Evolutionary conservation across 495 filamentous ascomycete species (phyloP).

Genomic region (Hyaloscypha finlandica): DNA sequence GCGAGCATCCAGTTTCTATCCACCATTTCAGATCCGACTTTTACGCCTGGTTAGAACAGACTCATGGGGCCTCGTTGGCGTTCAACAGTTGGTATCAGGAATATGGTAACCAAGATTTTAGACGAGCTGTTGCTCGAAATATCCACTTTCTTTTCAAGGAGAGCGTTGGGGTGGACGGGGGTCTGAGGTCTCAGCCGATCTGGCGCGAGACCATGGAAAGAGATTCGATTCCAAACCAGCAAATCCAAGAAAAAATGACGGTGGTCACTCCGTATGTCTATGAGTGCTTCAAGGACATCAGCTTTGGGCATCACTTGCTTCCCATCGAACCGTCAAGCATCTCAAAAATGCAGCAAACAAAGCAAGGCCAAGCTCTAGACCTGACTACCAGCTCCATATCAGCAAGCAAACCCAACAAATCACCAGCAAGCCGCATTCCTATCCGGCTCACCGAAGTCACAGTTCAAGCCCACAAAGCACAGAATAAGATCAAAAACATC

Average conservation of each 20-base stretch:
- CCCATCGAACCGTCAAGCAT: slow-evolving; percentile 18
- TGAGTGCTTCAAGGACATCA: slow-evolving; percentile 61
- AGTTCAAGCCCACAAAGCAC: background rate
- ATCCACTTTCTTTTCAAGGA: slow-evolving; percentile 66
- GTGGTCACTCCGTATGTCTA: slow-evolving; percentile 69
- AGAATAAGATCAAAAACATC: slow-evolving; percentile 28
- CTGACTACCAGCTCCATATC: background rate
- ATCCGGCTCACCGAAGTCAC: background rate
- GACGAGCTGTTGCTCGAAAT: slow-evolving; percentile 54
- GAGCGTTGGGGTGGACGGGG: slow-evolving; percentile 40
- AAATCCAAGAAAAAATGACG: slow-evolving; percentile 43
- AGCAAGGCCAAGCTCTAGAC: slow-evolving; percentile 14
- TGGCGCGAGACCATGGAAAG: slow-evolving; percentile 42
- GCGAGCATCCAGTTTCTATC: slow-evolving; percentile 44
- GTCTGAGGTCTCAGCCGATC: slow-evolving; percentile 40
- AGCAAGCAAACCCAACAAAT: background rate
- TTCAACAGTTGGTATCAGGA: slow-evolving; percentile 53
- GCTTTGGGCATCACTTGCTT: slow-evolving; percentile 54
- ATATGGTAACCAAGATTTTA: slow-evolving; percentile 52
- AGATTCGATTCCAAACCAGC: slow-evolving; percentile 26
- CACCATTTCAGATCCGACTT: slow-evolving; percentile 57
- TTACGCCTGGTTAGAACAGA: slow-evolving; percentile 48
- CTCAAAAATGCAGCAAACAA: slow-evolving; percentile 23
- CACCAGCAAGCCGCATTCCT: background rate
- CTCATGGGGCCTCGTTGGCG: slow-evolving; percentile 38